Base-by-base conservation (phyloP, 1,139 yeast genomes). In the Sugiyamaella castrensis region DNA sequence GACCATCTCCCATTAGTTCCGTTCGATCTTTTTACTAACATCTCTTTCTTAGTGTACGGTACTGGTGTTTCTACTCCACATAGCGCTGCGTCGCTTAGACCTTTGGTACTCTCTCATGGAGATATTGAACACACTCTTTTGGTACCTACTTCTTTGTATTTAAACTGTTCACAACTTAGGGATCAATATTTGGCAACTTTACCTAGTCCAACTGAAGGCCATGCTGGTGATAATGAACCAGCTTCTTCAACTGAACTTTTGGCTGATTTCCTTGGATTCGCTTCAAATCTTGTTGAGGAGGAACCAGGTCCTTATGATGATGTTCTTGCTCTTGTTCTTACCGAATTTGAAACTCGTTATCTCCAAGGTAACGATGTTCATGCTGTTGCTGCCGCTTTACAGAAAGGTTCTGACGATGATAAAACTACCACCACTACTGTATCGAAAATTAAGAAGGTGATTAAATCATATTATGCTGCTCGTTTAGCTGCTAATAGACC, bases 171-270 rank as follows among this genome's bases (percentile, higher is more conserved):
- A 53, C 96, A 91, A 71, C 77, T 94, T 60, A 84, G 87, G 62
- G 95, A 89, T 59, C 95, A 84, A 67, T 92, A 92, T 67, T 73
- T 72, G 63, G 85, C 87, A 66, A 74, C 83, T 35, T 77, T 89
- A 59, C 96, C 96, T 19, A 52, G 60, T 19, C 82, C 84, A 40
- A 85, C 96, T 37, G 96, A 87, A 63, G 94, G 85, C 19, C 82
- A 78, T 61, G 92, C 92, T 45, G 86, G 80, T 53, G 96, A 88
- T 60, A 84, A 87, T 55, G 98, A 88, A 71, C 97, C 97, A 38
- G 72, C 91, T 40, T 83, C 94, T 42, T 83, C 94, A 47, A 84
- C 91, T 38, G 98, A 94, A 71, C 78, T 92, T 55, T 77, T 87
- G 57, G 88, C 89, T 53, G 81, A 82, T 62, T 92, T 91, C 65